A percentile compares a stretch with the other conserved stretches of the same genome.
These are phyloP conservation scores for Pelagophyceae sp. DNA, from an alignment of 352 stramenopile genomes.

Conservation along the genomic window DNA sequence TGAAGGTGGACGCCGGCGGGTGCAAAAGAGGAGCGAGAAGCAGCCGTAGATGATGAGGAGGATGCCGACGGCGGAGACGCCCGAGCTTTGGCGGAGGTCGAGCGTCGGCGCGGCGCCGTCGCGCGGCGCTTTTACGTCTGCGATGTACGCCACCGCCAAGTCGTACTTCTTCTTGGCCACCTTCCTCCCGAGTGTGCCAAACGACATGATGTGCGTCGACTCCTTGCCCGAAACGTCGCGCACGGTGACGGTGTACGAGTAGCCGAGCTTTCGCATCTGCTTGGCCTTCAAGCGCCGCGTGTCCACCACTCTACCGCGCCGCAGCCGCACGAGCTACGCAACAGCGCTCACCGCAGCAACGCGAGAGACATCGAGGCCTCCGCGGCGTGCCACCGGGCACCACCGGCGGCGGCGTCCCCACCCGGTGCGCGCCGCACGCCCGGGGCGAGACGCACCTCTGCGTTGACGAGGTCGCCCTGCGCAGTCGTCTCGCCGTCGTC, in stretches of 20 bases:
- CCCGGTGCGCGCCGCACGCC: too few species aligned
- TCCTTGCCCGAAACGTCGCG: not conserved
- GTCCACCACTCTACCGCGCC: not conserved
- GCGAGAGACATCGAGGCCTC: not conserved
- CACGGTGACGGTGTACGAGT: not conserved
- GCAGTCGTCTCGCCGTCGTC: too few species aligned
- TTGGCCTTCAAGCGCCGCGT: not conserved
- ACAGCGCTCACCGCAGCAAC: too few species aligned
- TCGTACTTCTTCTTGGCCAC: too few species aligned
- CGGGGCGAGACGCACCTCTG: too few species aligned
- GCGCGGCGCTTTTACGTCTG: too few species aligned
- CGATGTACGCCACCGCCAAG: too few species aligned
- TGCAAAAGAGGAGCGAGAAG: constrained; percentile 12
- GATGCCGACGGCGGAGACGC: constrained; percentile 12
- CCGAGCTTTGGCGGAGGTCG: not conserved
- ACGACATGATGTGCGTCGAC: not conserved
- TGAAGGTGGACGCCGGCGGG: too few species aligned
- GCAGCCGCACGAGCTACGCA: not conserved
- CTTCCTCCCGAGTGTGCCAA: not conserved
- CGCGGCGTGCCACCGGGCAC: too few species aligned
- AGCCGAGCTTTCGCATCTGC: not conserved
- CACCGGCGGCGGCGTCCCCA: too few species aligned
- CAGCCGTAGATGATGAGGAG: constrained; percentile 12
- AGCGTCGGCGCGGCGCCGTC: not conserved
- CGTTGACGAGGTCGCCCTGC: too few species aligned